These are phyloP conservation scores for Brachypodium distachyon DNA, from an alignment of 202 grass and related monocot species.

Conservation along the genomic window DNA sequence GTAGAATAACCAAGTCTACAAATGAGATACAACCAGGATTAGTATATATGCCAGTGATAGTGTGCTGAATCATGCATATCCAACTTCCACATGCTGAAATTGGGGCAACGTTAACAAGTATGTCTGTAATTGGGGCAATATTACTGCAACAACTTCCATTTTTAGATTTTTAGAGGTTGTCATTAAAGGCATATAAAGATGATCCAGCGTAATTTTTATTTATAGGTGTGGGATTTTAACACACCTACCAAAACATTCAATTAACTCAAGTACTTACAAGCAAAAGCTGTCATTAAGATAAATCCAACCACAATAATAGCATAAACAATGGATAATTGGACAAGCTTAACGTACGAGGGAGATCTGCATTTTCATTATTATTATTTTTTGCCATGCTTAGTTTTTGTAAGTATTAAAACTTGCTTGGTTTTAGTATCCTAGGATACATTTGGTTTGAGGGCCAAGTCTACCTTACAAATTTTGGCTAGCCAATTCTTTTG, in stretches of 20 bases:
- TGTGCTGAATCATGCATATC: not conserved
- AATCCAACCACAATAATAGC: not conserved
- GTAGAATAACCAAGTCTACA: not conserved
- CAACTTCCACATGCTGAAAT: not conserved
- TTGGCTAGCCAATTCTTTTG: no score
- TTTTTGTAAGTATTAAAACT: not conserved
- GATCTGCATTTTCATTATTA: not conserved
- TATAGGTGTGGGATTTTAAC: not conserved
- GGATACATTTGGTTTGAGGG: no score
- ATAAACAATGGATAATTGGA: not conserved
- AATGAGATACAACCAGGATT: not conserved
- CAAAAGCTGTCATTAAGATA: conserved; percentile 1
- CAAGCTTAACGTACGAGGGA: not conserved
- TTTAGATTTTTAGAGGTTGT: not conserved
- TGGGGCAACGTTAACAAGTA: not conserved
- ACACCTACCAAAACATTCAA: not conserved
- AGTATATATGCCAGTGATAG: not conserved
- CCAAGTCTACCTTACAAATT: no score
- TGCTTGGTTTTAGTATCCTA: not conserved
- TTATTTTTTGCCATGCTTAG: not conserved
- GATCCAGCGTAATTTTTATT: not conserved
- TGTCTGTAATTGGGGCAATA: not conserved
- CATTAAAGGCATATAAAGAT: not conserved
- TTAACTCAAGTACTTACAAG: not conserved
- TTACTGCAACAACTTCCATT: not conserved